Evolutionary conservation across 1,139 yeast genomes (phyloP).

Genomic region (Sugiyamaella pinicola): DNA sequence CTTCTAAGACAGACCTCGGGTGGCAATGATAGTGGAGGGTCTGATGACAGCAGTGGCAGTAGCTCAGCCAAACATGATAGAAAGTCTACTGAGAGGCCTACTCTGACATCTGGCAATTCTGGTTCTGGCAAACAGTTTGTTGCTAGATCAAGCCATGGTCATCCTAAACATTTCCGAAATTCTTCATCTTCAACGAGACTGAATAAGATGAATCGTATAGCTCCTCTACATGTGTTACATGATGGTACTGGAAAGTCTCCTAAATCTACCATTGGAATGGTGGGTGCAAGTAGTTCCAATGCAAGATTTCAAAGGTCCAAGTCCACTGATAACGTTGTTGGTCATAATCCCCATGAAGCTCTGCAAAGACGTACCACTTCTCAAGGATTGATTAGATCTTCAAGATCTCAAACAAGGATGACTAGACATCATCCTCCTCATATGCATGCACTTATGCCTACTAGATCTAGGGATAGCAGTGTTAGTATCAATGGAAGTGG

Average conservation of each 20-base stretch:
- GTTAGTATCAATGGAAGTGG: neutral
- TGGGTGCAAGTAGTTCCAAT: constrained; percentile 1
- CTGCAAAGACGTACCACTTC: constrained; percentile 20
- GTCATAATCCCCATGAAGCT: constrained; percentile 16
- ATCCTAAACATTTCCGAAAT: constrained; percentile 26
- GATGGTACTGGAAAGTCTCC: constrained; percentile 14
- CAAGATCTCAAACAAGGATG: constrained; percentile 31
- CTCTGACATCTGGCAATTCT: constrained; percentile 1
- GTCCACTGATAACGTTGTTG: constrained; percentile 20
- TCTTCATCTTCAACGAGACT: constrained; percentile 27
- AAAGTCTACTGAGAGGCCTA: neutral
- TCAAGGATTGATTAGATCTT: constrained; percentile 24
- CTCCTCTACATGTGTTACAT: constrained; percentile 19
- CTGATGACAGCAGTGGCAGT: constrained; percentile 17
- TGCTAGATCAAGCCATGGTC: constrained; percentile 21
- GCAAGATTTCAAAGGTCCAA: constrained; percentile 21
- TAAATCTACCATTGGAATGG: neutral
- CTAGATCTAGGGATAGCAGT: constrained; percentile 17
- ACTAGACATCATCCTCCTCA: constrained; percentile 19
- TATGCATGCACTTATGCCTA: constrained; percentile 12
- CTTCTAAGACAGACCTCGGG: constrained; percentile 2
- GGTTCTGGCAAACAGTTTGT: constrained; percentile 26
- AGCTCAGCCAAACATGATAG: neutral
- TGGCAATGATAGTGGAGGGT: constrained; percentile 15
- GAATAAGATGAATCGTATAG: constrained; percentile 21